Evolutionary conservation across 345 rosid genomes (phyloP).

Genomic region (Moricandia moricandioides): DNA sequence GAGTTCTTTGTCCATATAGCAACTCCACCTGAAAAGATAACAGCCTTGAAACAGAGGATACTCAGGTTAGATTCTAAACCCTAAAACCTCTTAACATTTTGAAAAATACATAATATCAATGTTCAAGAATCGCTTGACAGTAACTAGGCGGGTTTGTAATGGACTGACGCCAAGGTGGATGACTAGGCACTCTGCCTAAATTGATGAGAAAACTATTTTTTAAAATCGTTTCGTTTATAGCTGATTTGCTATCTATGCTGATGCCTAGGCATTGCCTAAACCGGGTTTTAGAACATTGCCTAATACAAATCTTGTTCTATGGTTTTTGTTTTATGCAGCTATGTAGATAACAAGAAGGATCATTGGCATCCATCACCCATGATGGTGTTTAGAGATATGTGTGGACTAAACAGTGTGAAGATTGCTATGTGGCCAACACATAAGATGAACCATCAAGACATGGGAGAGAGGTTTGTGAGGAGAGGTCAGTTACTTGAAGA

Average conservation of each 20-base stretch:
- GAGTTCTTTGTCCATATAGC: slow-evolving; percentile 76
- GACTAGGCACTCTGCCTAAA: not conserved
- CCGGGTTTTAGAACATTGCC: too few relatives aligned
- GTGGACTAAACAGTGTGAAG: slow-evolving; percentile 53
- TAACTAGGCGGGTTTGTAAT: not conserved
- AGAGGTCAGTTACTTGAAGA: slow-evolving; percentile 69
- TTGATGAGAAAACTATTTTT: too few relatives aligned
- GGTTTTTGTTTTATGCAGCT: slow-evolving; percentile 35
- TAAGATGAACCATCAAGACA: slow-evolving; percentile 76
- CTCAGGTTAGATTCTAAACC: slow-evolving; percentile 37
- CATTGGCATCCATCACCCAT: slow-evolving; percentile 68
- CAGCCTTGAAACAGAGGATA: slow-evolving; percentile 63
- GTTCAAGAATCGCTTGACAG: not conserved
- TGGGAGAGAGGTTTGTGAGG: slow-evolving; percentile 61
- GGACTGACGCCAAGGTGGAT: not conserved
- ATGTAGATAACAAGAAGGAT: slow-evolving; percentile 64
- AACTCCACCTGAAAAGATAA: slow-evolving; percentile 71
- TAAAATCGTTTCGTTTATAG: too few relatives aligned
- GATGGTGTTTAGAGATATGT: slow-evolving; percentile 61
- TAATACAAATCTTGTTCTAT: not conserved
- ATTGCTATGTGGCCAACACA: slow-evolving; percentile 70
- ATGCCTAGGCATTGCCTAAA: too few relatives aligned
- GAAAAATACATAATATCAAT: not conserved
- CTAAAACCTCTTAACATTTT: not conserved
- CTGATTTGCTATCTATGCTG: too few relatives aligned